Conservation (phyloP, 2,329 filamentous ascomycete genomes). For the Aspergillus novofumigatus region DNA sequence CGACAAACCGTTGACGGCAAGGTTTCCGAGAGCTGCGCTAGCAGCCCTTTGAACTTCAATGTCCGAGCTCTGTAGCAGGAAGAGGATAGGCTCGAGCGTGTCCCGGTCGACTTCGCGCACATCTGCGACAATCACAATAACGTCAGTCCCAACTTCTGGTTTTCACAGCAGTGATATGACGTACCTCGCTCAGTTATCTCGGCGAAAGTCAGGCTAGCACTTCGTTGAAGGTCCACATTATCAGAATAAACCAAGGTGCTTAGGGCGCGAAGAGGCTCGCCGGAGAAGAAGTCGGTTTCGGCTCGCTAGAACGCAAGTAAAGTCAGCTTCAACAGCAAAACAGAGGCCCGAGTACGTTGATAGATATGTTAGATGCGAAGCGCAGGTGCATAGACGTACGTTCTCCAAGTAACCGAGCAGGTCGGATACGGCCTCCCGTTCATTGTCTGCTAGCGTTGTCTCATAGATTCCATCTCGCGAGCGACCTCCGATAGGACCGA, state of each 20-base stretch:
- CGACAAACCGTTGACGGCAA: conserved; percentile 83
- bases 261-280: conserved; percentile 86
- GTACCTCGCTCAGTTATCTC: conserved; percentile 96
- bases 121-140: conserved; percentile 54
- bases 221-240: conserved; percentile 95
- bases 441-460: conserved; percentile 86
- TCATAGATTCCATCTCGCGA: conserved; percentile 79
- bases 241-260: conserved; percentile 97
- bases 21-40: conserved; percentile 90
- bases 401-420: conserved; percentile 95
- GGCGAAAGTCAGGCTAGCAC: conserved; percentile 95
- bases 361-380: background rate
- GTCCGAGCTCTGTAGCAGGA: conserved; percentile 88
- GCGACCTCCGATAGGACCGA: conserved; percentile 55
- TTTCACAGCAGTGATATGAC: conserved; percentile 8
- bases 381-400: conserved; percentile 52
- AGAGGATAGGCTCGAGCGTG: conserved; percentile 92
- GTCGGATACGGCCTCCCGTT: conserved; percentile 94
- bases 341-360: conserved; percentile 3
- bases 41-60: conserved; percentile 96
- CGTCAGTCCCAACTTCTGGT: background rate
- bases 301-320: conserved; percentile 59
- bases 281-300: conserved; percentile 97
- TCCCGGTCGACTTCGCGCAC: conserved; percentile 92
- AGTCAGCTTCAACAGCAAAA: conserved; percentile 14